These are phyloP conservation scores for Penicilliopsis zonata DNA, from an alignment of 495 filamentous ascomycete species.

Conservation along the genomic window DNA sequence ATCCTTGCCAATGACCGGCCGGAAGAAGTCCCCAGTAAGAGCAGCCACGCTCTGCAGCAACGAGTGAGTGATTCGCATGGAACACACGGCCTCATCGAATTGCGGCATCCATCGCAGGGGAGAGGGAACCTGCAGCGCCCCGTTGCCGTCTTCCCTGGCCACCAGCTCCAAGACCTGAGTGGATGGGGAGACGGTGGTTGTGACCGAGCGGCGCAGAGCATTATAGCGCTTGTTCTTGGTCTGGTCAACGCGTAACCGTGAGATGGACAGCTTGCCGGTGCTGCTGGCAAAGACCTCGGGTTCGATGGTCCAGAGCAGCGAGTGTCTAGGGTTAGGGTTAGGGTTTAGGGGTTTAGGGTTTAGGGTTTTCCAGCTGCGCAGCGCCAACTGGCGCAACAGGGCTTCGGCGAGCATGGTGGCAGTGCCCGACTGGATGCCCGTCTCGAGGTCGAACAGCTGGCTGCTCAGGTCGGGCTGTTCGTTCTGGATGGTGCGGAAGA, in stretches of 20 bases:
- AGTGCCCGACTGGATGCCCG: not conserved
- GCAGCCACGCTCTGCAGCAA: not conserved
- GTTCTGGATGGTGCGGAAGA: conserved; percentile 1
- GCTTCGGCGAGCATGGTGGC: conserved; percentile 3
- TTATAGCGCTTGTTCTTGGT: conserved; percentile 17
- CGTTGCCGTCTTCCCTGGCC: not conserved
- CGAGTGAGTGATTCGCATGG: not conserved
- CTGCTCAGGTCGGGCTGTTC: conserved; percentile 11
- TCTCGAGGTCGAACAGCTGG: conserved; percentile 4
- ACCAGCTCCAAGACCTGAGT: not conserved
- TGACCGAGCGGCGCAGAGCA: conserved; percentile 8
- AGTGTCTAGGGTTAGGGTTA: too few relatives aligned
- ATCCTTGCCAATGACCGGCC: not conserved
- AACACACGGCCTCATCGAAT: not conserved
- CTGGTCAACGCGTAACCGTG: conserved; percentile 7
- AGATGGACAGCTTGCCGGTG: conserved; percentile 12
- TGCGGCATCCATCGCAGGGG: not conserved
- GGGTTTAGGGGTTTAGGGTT: too few relatives aligned
- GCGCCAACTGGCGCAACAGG: conserved; percentile 5
- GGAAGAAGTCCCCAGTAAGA: conserved; percentile 1
- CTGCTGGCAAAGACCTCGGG: conserved; percentile 13
- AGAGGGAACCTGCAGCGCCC: not conserved
- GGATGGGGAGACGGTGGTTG: not conserved
- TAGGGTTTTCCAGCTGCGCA: not conserved
- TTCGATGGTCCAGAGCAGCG: conserved; percentile 16